phyloP scores from a whole-genome alignment of 139 green algal genomes.

The Zygnema circumcarinatum region DNA sequence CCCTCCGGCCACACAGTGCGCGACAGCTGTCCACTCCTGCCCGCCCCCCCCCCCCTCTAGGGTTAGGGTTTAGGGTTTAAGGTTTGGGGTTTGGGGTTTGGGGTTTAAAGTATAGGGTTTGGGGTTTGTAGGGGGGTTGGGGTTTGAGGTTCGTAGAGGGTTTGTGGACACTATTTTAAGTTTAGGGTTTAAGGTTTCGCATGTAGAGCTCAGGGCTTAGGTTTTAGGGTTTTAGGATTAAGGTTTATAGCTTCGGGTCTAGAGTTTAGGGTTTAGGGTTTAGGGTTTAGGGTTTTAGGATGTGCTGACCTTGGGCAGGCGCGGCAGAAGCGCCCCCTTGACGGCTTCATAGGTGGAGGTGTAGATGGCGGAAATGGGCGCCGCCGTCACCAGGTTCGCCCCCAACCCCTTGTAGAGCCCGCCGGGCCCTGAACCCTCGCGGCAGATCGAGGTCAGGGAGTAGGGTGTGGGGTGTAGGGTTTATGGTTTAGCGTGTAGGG shows the following conservation, averaged over 20 bases:
- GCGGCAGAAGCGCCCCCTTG: slow-evolving; percentile 58
- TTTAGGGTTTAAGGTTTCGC: not conserved
- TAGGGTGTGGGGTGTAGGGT: not conserved
- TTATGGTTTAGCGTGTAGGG: no score
- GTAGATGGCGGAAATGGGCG: slow-evolving; percentile 72
- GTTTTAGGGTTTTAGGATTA: not conserved
- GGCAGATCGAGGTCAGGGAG: not conserved
- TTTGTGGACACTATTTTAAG: no score
- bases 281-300: not conserved
- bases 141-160: not conserved
- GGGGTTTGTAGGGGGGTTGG: not conserved
- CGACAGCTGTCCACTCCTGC: slow-evolving; percentile 55
- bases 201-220: not conserved
- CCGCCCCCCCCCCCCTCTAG: not conserved
- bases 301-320: slow-evolving; percentile 32
- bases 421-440: slow-evolving; percentile 33
- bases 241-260: not conserved
- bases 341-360: slow-evolving; percentile 66
- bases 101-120: not conserved
- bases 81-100: not conserved
- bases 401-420: slow-evolving; percentile 64
- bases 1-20: slow-evolving; percentile 63
- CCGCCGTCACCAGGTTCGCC: slow-evolving; percentile 57
- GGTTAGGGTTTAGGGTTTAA: not conserved
- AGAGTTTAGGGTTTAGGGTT: not conserved